phyloP scores from a whole-genome alignment of 2,329 filamentous ascomycete species.

The Cladosporium austrohemisphaericum region DNA sequence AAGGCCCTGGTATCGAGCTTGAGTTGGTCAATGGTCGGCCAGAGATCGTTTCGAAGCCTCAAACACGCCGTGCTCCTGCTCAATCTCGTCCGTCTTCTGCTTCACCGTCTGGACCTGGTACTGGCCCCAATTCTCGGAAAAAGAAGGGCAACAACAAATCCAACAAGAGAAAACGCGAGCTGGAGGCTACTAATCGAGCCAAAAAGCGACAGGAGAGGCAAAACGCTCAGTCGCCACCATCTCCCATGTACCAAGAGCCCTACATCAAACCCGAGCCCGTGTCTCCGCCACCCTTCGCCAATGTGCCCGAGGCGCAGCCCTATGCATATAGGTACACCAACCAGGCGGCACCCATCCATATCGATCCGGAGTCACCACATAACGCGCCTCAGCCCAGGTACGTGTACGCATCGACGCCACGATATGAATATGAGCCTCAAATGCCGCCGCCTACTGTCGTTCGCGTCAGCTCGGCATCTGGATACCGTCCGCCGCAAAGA shows the following conservation, averaged over 20 bases:
- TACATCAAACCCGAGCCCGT: conserved; percentile 62
- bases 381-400: conserved; percentile 46
- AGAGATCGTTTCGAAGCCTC: conserved; percentile 29
- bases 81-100: conserved; percentile 27
- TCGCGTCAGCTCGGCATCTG: conserved; percentile 36
- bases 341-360: conserved; percentile 14
- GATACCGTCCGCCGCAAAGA: conserved; percentile 36
- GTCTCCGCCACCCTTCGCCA: conserved; percentile 55
- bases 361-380: conserved; percentile 39
- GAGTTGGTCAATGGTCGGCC: conserved; percentile 46
- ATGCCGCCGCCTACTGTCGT: conserved; percentile 36
- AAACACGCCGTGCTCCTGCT: conserved; percentile 18
- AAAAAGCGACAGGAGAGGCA: conserved; percentile 32
- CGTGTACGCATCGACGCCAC: conserved; percentile 18
- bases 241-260: conserved; percentile 37
- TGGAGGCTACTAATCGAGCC: conserved; percentile 19
- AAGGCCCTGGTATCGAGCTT: conserved; percentile 40
- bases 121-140: conserved; percentile 17
- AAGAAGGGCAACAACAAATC: conserved; percentile 33
- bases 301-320: conserved; percentile 35
- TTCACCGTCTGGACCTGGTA: conserved; percentile 24
- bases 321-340: conserved; percentile 29
- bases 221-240: conserved; percentile 34
- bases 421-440: conserved; percentile 5
- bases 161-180: conserved; percentile 36